Base-by-base conservation (phyloP, 2,329 filamentous ascomycete species). In the Fusarium odoratissimum region DNA sequence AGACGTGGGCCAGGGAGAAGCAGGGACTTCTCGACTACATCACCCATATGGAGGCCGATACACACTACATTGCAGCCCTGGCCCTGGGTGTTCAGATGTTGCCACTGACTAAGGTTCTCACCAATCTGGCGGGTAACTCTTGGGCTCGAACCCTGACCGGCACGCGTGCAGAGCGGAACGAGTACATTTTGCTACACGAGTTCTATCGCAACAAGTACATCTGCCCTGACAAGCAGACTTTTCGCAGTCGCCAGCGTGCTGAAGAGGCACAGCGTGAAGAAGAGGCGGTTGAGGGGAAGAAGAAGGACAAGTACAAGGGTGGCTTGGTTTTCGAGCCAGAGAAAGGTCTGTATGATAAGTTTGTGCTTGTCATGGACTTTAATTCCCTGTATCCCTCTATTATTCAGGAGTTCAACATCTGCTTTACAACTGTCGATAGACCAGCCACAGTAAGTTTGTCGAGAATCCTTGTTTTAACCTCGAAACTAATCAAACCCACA, bases 351-450 rank as follows among this genome's bases (percentile, higher is more conserved):
- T 99, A 99, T 80, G 96, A 99, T 87, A 97, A 97, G 83, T 98
- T 97, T 82, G 93, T 99, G 60, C 89, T 99, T 62, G 97, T 99
- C 82, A 99, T 99, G 97, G 96, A 99, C 86, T 99, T 99, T 87
- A 99, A 99, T 88, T 98, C 95, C 77, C 87, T 99, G 70, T 99
- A 99, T 78, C 96, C 96, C 37, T 98, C 94, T 79, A 98, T 99
- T 79, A 99, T 99, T 69, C 97, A 99, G 80, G 97, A 99, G 87
- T 99, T 91, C 85, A 99, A 99, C 83, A 99, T 99, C 76, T 99
- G 97, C 86, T 99, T 99, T 83, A 99, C 96, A 5, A 99, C 97
- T 0, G 95, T 99, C 11, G 93, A 98, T 69, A 89, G 96, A 76
- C 86, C 89, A 44, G 86, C 89, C 68, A 84, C 92, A 76, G 92